Evolutionary conservation across 352 stramenopile genomes (phyloP).

Genomic region (Phytophthora hibernalis): DNA sequence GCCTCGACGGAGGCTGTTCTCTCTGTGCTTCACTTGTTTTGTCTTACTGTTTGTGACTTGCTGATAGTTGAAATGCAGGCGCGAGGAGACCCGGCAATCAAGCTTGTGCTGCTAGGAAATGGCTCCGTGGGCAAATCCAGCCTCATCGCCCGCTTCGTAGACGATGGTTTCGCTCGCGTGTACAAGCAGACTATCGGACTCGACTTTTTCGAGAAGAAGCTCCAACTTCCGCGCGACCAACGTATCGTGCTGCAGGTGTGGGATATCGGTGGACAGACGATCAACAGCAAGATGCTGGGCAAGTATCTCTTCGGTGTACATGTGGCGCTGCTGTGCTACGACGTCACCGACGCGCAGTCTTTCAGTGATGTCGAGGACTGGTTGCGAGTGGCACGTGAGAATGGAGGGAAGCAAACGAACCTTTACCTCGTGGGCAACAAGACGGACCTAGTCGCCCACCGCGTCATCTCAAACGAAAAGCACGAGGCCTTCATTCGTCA

Average conservation of each 20-base stretch:
- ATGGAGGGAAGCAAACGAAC: conserved; percentile 45
- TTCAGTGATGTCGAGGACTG: conserved; percentile 87
- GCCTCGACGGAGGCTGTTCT: conserved; percentile 34
- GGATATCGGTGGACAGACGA: conserved; percentile 91
- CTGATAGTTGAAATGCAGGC: conserved; percentile 28
- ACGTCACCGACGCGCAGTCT: conserved; percentile 86
- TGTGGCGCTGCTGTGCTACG: conserved; percentile 87
- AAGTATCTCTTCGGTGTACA: conserved; percentile 88
- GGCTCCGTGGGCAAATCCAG: conserved; percentile 89
- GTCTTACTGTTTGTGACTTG: conserved; percentile 9
- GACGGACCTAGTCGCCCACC: conserved; percentile 82
- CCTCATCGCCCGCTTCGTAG: conserved; percentile 85
- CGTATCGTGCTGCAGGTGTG: conserved; percentile 84
- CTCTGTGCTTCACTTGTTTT: conserved; percentile 27
- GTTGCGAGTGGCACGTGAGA: conserved; percentile 56
- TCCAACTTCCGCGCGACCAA: conserved; percentile 77
- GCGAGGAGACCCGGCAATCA: conserved; percentile 67
- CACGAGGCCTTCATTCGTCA: conserved; percentile 80
- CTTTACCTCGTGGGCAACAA: conserved; percentile 90
- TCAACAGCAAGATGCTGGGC: conserved; percentile 87
- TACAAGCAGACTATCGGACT: conserved; percentile 91
- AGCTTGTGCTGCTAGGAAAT: conserved; percentile 88
- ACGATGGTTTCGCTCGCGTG: conserved; percentile 78
- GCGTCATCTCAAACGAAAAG: conserved; percentile 71
- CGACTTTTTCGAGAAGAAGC: conserved; percentile 90